A percentile compares a stretch with the other conserved stretches of the same genome.
Conservation (phyloP, 495 filamentous ascomycete species). For the Niebla homalea region DNA sequence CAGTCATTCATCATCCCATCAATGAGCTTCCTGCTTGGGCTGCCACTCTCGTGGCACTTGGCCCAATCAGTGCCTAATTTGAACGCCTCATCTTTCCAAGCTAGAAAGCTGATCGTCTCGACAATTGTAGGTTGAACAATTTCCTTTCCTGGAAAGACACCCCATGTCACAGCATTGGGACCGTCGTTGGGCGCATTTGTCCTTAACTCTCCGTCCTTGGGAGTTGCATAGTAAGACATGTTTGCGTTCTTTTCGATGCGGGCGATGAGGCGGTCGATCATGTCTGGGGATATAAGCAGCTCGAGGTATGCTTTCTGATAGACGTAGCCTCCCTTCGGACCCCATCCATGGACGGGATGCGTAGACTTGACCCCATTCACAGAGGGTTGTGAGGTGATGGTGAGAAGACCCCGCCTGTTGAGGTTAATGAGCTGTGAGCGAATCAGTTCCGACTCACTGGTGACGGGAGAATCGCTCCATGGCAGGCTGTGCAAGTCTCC, state of each 20-base stretch:
- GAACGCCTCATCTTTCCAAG: constrained; percentile 98
- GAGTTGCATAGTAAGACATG: constrained; percentile 86
- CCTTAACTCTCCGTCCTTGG: constrained; percentile 60
- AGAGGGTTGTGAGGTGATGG: constrained; percentile 95
- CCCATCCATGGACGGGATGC: constrained; percentile 84
- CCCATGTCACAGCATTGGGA: constrained; percentile 97
- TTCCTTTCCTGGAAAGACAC: constrained; percentile 96
- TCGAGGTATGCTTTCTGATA: constrained; percentile 98
- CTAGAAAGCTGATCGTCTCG: constrained; percentile 92
- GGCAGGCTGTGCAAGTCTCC: constrained; percentile 72
- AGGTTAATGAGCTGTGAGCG: constrained; percentile 61
- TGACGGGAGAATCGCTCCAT: constrained; percentile 87
- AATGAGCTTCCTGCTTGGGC: constrained; percentile 71
- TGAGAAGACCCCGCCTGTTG: constrained; percentile 77
- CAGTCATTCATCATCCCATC: constrained; percentile 74
- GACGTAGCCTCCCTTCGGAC: constrained; percentile 86
- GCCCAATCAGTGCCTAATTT: constrained; percentile 88
- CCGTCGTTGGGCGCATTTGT: constrained; percentile 77
- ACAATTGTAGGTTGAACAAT: constrained; percentile 99
- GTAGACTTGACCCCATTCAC: constrained; percentile 86
- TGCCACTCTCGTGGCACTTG: constrained; percentile 66
- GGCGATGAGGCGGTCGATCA: constrained; percentile 64
- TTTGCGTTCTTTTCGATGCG: constrained; percentile 68
- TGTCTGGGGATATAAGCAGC: constrained; percentile 64
- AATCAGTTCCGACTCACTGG: constrained; percentile 65